Evolutionary conservation across 495 filamentous ascomycete species (phyloP).

Genomic region (Staphylotrichum tortipilum): DNA sequence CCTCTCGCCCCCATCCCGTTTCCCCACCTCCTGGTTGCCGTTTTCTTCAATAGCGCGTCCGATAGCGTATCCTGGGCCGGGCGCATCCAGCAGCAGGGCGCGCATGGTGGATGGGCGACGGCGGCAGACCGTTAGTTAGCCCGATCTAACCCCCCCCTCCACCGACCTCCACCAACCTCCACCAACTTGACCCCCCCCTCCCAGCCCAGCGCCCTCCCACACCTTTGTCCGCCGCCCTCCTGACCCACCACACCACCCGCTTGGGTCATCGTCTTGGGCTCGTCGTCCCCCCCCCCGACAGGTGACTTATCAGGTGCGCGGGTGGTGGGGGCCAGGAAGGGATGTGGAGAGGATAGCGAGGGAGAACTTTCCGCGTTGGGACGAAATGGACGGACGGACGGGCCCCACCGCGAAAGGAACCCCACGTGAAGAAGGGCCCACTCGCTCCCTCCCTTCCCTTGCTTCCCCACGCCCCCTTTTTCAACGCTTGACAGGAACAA

Average conservation of each 20-base stretch:
- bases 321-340: no score
- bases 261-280: no score
- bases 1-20: no score
- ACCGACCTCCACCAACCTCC: no score
- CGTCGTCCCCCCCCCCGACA: background rate
- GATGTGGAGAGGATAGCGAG: background rate
- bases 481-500: background rate
- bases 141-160: no score
- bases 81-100: background rate
- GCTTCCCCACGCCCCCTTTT: no score
- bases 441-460: no score
- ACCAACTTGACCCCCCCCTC: background rate
- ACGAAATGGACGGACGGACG: background rate
- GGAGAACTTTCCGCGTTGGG: background rate
- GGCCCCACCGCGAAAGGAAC: background rate
- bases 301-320: no score
- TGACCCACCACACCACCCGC: conserved; percentile 1
- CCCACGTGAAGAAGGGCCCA: no score
- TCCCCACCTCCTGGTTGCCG: background rate
- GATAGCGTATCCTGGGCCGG: conserved; percentile 4
- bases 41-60: conserved; percentile 5
- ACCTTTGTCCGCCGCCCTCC: background rate
- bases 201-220: background rate
- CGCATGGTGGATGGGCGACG: no score
- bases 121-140: conserved; percentile 1